A percentile compares a stretch with the other conserved stretches of the same genome.
phyloP scores from a whole-genome alignment of 345 rosid species.

The Heritiera littoralis region DNA sequence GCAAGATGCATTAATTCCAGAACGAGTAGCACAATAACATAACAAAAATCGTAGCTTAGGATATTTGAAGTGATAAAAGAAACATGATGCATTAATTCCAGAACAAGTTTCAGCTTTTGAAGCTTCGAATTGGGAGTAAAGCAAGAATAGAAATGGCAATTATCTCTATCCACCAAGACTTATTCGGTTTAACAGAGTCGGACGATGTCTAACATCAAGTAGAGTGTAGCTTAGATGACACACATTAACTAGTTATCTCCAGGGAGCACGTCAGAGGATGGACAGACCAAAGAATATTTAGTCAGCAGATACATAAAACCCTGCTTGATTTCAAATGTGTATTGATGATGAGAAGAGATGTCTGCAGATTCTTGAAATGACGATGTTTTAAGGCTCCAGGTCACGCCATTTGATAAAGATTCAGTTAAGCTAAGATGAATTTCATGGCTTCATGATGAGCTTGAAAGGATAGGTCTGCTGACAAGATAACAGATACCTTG shows the following conservation, averaged over 20 bases:
- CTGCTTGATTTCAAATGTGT: not conserved
- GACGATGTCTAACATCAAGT: not conserved
- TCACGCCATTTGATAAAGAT: not conserved
- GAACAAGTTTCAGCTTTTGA: not conserved
- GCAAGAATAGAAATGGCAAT: not conserved
- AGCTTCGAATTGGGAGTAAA: not conserved
- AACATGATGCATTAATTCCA: not conserved
- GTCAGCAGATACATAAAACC: not conserved
- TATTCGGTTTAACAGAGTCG: not conserved
- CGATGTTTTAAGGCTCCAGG: not conserved
- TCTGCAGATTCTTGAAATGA: not conserved
- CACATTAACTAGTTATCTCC: constrained; percentile 3
- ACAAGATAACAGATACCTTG: not conserved
- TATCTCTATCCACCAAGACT: not conserved
- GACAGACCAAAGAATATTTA: not conserved
- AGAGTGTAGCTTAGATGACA: not conserved
- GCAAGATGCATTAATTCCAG: not conserved
- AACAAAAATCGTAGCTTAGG: too few species aligned
- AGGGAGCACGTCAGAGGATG: not conserved
- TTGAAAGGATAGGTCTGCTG: constrained; percentile 7
- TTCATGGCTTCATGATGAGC: constrained; percentile 2
- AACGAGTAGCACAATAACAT: not conserved
- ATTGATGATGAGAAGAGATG: not conserved
- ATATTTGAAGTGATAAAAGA: not conserved
- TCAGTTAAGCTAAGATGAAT: not conserved